Conservation (phyloP, 208 protist species). For the Borovskyia barvae region DNA sequence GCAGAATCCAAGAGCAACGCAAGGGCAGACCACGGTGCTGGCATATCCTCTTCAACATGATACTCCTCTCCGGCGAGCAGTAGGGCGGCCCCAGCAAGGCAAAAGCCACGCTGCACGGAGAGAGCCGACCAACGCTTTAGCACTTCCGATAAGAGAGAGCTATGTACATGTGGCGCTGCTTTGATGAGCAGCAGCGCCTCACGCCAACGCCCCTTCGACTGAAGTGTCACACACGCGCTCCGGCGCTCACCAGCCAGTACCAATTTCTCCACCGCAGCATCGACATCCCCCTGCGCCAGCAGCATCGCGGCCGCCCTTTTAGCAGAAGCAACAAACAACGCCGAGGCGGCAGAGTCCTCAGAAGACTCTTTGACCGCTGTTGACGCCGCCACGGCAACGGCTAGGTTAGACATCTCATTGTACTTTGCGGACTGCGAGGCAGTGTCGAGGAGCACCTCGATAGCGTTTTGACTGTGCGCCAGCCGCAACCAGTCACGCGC, state of each 20-base stretch:
- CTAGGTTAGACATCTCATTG: conserved; percentile 61
- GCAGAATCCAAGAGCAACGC: conserved; percentile 43
- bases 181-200: conserved; percentile 62
- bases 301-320: conserved; percentile 68
- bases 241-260: conserved; percentile 57
- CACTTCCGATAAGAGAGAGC: conserved; percentile 17
- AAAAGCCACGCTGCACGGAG: conserved; percentile 46
- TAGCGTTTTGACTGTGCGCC: conserved; percentile 40
- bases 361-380: conserved; percentile 3
- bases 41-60: too few relatives aligned
- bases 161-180: conserved; percentile 13
- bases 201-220: conserved; percentile 67
- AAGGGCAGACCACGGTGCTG: conserved; percentile 27
- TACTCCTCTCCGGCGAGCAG: conserved; percentile 27
- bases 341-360: conserved; percentile 23
- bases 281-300: conserved; percentile 61
- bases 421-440: conserved; percentile 50
- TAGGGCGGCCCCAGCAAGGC: conserved; percentile 47
- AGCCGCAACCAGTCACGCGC: conserved; percentile 63
- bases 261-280: conserved; percentile 75
- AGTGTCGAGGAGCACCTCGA: conserved; percentile 73
- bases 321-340: conserved; percentile 40
- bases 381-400: conserved; percentile 55
- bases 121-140: conserved; percentile 58
- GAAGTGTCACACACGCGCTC: conserved; percentile 55